These are phyloP conservation scores for Pythium diclinum DNA, from an alignment of 352 stramenopile species.

Conservation along the genomic window DNA sequence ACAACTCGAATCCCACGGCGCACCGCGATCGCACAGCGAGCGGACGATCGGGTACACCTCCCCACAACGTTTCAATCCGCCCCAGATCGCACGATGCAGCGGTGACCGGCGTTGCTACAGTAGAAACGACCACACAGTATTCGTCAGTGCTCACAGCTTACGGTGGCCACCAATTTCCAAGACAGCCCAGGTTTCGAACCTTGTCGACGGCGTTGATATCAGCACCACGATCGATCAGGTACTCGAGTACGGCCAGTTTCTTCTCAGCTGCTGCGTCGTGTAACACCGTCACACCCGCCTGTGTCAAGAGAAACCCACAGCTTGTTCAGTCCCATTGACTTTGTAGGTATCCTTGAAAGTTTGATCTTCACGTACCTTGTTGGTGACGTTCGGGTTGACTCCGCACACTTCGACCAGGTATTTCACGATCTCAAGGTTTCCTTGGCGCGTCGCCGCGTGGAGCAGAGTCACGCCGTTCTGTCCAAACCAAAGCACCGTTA, in stretches of 20 bases:
- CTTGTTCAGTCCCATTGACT: too few relatives aligned
- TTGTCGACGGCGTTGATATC: background rate
- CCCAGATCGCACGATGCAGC: background rate
- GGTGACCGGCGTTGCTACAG: background rate
- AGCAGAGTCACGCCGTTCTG: constrained; percentile 20
- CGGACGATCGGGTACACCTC: background rate
- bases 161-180: too few relatives aligned
- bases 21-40: background rate
- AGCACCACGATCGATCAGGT: background rate
- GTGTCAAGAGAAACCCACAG: background rate
- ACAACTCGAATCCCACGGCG: background rate
- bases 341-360: too few relatives aligned
- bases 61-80: background rate
- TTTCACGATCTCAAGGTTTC: constrained; percentile 18
- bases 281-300: constrained; percentile 10
- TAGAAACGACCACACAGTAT: background rate
- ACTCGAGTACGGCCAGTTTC: constrained; percentile 2
- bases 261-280: constrained; percentile 11
- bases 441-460: constrained; percentile 8
- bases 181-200: background rate
- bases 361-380: background rate
- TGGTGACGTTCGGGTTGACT: constrained; percentile 8
- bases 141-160: background rate
- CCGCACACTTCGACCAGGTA: constrained; percentile 13
- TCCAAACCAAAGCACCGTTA: background rate